Base-by-base conservation (phyloP, 2,329 filamentous ascomycete genomes). In the Passalora sequoiae region DNA sequence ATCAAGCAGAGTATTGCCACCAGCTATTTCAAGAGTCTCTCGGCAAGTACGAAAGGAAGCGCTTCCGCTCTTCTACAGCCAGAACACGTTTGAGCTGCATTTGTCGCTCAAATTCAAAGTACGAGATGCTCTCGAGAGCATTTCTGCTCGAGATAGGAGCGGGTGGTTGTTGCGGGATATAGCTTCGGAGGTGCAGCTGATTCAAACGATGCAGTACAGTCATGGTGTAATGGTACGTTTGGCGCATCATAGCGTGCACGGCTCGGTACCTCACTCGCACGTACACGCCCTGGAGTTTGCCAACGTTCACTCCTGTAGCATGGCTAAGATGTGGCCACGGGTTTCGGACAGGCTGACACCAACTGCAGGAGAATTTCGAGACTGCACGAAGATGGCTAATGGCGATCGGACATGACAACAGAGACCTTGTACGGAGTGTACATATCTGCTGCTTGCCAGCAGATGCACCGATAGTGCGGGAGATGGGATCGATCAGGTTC, bases 31-130 rank as follows among this genome's bases (percentile, higher is more conserved):
- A 20, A 4, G 20, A 12, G n/a, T n/a, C 5, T 36, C 16, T 16
- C 33, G 20, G 10, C 33, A 36, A n/a, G 8, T 22, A 22, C 33
- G 33, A 10, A 17, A 12, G 4, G 33, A 36, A 36, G 19, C 15
- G 5, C 8, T 36, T 1, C 33, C 33, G 9, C 17, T 36, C 2
- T 36, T 36, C 33, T 36, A 36, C 33, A 21, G 19, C 8, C 33
- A 24, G 2, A 36, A 36, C 20, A 36, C 33, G 7, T 36, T 36
- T n/a, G 17, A 36, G 33, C 33, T 36, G 12, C 33, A 36, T 4
- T 36, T 17, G 12, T 17, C 33, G 3, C 20, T 36, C 19, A 36
- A 36, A 20, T 36, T 36, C 33, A 36, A 36, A 24, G 33, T 36
- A 9, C 33, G 33, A 20, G 19, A 36, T 13, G 33, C 33, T 7